A percentile compares a stretch with the other conserved stretches of the same genome.
Evolutionary conservation across 2,329 filamentous ascomycete genomes (phyloP).

Genomic region (Gaeumannomyces tritici): DNA sequence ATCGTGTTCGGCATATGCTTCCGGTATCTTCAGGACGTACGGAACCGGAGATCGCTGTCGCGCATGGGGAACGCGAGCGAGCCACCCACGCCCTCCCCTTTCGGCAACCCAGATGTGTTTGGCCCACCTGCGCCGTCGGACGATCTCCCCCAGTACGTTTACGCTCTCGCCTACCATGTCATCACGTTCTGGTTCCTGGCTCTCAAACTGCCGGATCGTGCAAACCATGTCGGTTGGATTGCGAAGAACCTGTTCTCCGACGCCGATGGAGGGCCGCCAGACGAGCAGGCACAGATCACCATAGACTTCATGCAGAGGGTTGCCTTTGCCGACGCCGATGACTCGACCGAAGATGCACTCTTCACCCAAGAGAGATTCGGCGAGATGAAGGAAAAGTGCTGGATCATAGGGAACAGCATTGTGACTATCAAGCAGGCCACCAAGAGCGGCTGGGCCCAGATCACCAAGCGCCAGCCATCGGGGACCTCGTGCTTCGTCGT

Average conservation of each 20-base stretch:
- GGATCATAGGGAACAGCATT: conserved; percentile 66
- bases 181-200: conserved; percentile 97
- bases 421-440: conserved; percentile 63
- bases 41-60: conserved; percentile 46
- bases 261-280: conserved; percentile 63
- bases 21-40: conserved; percentile 81
- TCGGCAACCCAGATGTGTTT: conserved; percentile 6
- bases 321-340: conserved; percentile 75
- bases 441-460: conserved; percentile 56
- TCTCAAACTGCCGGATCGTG: conserved; percentile 73
- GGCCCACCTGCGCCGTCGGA: conserved; percentile 34
- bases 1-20: conserved; percentile 94
- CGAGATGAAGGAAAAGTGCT: conserved; percentile 55
- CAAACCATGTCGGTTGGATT: conserved; percentile 82
- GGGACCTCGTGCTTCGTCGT: conserved; percentile 51
- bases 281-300: conserved; percentile 89
- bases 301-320: conserved; percentile 92
- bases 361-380: conserved; percentile 58
- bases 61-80: conserved; percentile 23
- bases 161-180: conserved; percentile 86
- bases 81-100: conserved; percentile 18
- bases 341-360: conserved; percentile 57
- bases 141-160: conserved; percentile 86
- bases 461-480: conserved; percentile 64
- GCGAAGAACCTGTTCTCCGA: conserved; percentile 78